These are phyloP conservation scores for Wickerhamiella galacta DNA, from an alignment of 805 yeast species.

Conservation along the genomic window DNA sequence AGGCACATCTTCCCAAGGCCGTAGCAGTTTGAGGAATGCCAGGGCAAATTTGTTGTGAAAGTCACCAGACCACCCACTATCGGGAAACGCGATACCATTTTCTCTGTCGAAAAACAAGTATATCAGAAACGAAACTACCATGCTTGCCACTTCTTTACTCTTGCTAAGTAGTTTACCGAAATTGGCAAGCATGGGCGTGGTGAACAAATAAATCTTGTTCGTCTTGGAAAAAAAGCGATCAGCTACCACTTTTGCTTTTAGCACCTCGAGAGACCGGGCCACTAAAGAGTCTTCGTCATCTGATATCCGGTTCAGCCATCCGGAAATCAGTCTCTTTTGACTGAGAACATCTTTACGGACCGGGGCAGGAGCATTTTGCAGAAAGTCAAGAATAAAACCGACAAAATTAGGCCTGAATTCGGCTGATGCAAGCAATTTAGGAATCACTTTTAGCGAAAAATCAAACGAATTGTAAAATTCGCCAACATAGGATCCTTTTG, in stretches of 20 bases:
- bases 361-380: slow-evolving; percentile 33
- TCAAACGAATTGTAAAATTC: slow-evolving; percentile 54
- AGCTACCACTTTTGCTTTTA: slow-evolving; percentile 34
- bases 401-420: slow-evolving; percentile 45
- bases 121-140: slow-evolving; percentile 33
- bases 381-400: slow-evolving; percentile 40
- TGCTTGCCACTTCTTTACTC: slow-evolving; percentile 15
- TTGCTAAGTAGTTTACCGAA: slow-evolving; percentile 36
- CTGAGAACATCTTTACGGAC: slow-evolving; percentile 47
- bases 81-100: slow-evolving; percentile 20
- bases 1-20: slow-evolving; percentile 62
- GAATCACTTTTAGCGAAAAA: slow-evolving; percentile 40
- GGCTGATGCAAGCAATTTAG: slow-evolving; percentile 42
- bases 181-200: slow-evolving; percentile 54
- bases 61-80: slow-evolving; percentile 19
- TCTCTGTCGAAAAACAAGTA: slow-evolving; percentile 31
- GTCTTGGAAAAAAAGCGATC: slow-evolving; percentile 49
- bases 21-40: slow-evolving; percentile 43
- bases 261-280: slow-evolving; percentile 27
- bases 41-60: slow-evolving; percentile 54
- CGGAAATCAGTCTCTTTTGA: slow-evolving; percentile 40
- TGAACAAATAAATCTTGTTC: slow-evolving; percentile 58
- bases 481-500: slow-evolving; percentile 34
- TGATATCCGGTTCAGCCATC: slow-evolving; percentile 48
- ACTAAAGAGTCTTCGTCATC: slow-evolving; percentile 38